Evolutionary conservation across 2,329 filamentous ascomycete genomes (phyloP).

Genomic region (Fusarium pseudoanthophilum): DNA sequence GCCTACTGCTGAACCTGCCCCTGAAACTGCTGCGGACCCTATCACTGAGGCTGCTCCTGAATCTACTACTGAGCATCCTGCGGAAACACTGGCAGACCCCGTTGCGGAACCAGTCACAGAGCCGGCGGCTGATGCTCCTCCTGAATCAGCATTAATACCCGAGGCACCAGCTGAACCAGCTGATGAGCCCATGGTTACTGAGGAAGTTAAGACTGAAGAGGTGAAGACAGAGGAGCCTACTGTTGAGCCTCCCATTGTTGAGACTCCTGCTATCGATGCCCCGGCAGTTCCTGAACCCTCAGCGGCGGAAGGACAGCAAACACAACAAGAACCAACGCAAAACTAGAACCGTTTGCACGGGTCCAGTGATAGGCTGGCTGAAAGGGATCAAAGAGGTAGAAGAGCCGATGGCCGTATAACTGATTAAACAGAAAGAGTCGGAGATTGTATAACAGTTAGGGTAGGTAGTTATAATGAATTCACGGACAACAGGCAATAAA

Average conservation of each 20-base stretch:
- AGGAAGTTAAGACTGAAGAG: slow-evolving; percentile 18
- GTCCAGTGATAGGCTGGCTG: not conserved
- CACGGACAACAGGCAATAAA: slow-evolving; percentile 23
- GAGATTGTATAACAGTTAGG: slow-evolving; percentile 34
- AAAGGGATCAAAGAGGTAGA: not conserved
- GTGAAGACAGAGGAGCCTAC: slow-evolving; percentile 17
- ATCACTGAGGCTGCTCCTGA: not conserved
- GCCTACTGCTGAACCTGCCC: not conserved
- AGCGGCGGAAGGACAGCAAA: slow-evolving; percentile 9
- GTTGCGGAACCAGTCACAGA: not conserved
- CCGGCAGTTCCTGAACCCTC: not conserved
- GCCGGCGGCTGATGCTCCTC: not conserved
- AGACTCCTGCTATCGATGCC: slow-evolving; percentile 5
- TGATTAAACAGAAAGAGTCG: slow-evolving; percentile 4
- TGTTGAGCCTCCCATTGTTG: not conserved
- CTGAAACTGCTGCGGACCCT: not conserved
- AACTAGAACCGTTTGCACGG: not conserved
- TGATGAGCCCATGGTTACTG: slow-evolving; percentile 3
- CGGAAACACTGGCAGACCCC: not conserved
- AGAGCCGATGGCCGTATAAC: not conserved
- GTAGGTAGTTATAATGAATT: slow-evolving; percentile 24
- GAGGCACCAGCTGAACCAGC: slow-evolving; percentile 8
- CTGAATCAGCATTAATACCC: slow-evolving; percentile 21
- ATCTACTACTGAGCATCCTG: not conserved
- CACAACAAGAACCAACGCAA: slow-evolving; percentile 13